Evolutionary conservation across 2,329 filamentous ascomycete genomes (phyloP), one percentile per base, ranked within the genome.

Genomic region (Colletotrichum godetiae): DNA sequence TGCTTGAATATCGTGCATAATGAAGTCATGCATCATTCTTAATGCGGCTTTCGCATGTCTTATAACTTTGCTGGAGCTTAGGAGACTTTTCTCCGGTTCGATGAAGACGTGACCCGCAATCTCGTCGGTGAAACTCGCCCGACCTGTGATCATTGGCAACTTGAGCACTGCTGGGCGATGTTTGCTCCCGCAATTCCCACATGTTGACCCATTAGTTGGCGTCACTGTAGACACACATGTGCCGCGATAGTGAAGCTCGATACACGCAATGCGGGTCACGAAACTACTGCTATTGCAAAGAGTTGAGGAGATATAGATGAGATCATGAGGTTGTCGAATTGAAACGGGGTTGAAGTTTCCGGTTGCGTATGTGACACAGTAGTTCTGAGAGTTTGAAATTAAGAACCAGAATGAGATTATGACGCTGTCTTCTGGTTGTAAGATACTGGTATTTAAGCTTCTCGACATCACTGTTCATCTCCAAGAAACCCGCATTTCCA

Each of bases 181-280:
- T 5, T 15, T 8, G 15, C 52, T 64, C 19, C 22, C 27, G 6
- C 31, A 15, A 58, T 65, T 22, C 10, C 60, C 67, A 69, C 60
- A 65, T 42, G 53, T 69, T 5, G 37, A 65, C 67, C 60, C 59
- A 22, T 53, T 22, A 8, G 12, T 65, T 52, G 60, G 59, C 53
- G 67, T 69, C 60, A 69, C 37, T 69, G 37, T 35, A 24, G 35
- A 65, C 60, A 19, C 49, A 31, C 53, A 29, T 2, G 5, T 0
- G 37, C 24, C 22, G 19, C 24, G 42, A 55, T 12, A 7, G 19
- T 69, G 67, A 53, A 53, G 22, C 29, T 58, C 7, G 4, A 13
- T 42, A 31, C 37, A 58, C 53, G 60, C 60, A 69, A 59, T 37
- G 13, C 7, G 19, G 37, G 29, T 65, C 60, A 69, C 13, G 33